Conservation (phyloP, 2,329 filamentous ascomycete genomes). For the Diaporthe eres region DNA sequence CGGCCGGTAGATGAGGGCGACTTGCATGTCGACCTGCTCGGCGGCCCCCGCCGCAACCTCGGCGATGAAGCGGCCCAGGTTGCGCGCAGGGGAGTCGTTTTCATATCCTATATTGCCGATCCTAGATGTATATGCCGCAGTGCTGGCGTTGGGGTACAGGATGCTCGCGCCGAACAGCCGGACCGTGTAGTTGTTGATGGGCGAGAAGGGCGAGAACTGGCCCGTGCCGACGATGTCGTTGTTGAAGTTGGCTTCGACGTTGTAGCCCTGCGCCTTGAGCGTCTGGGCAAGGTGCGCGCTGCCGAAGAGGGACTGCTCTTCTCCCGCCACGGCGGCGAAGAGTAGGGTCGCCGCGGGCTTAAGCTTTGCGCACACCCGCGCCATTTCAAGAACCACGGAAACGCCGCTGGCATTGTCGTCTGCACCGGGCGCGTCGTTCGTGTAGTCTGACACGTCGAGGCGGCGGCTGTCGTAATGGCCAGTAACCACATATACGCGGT, state of each 20-base stretch:
- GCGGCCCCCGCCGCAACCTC: constrained; percentile 65
- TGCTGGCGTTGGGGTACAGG: constrained; percentile 39
- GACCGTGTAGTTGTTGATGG: constrained; percentile 57
- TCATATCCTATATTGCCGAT: constrained; percentile 58
- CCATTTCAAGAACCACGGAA: constrained; percentile 67
- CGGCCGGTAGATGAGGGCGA: constrained; percentile 68
- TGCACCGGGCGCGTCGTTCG: constrained; percentile 67
- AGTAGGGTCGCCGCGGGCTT: constrained; percentile 66
- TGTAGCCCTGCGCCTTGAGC: constrained; percentile 63
- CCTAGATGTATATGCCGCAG: constrained; percentile 26
- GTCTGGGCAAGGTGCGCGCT: constrained; percentile 65
- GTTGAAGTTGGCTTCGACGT: constrained; percentile 71
- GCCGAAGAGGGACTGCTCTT: constrained; percentile 70
- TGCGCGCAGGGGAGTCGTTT: constrained; percentile 62
- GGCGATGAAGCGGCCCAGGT: constrained; percentile 67
- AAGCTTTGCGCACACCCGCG: constrained; percentile 63
- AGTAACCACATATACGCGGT: constrained; percentile 66
- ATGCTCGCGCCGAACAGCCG: constrained; percentile 60
- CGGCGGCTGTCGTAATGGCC: constrained; percentile 70
- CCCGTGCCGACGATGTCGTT: constrained; percentile 71
- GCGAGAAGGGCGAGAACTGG: constrained; percentile 55
- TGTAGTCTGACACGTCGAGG: constrained; percentile 65
- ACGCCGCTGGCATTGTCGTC: constrained; percentile 67
- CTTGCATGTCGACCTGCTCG: constrained; percentile 65
- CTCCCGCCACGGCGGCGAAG: constrained; percentile 69